phyloP scores from a whole-genome alignment of 306 rosid genomes.

The Rosa multiflora region DNA sequence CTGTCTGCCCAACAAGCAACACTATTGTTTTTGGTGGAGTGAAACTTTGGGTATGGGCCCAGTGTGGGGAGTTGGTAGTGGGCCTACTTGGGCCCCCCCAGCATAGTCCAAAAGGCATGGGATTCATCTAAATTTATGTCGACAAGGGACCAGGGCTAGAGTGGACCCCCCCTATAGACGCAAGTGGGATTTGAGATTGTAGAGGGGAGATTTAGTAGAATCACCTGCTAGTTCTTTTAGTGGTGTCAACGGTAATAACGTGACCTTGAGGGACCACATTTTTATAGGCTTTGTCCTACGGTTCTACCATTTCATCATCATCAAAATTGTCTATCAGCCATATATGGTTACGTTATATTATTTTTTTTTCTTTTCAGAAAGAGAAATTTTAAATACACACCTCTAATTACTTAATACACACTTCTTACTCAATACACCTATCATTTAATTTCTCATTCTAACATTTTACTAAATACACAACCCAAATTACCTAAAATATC shows the following conservation, averaged over 20 bases:
- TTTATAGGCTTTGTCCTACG: not conserved
- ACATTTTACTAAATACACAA: too few species aligned
- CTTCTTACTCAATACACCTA: too few species aligned
- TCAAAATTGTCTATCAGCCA: not conserved
- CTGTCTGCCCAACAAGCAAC: conserved; percentile 24
- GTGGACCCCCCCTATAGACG: not conserved
- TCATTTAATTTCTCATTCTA: too few species aligned
- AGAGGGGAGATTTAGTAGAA: not conserved
- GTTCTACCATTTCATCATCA: not conserved
- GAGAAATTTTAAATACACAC: too few species aligned
- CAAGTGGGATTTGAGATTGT: not conserved
- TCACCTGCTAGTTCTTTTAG: not conserved
- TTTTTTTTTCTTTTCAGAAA: too few species aligned
- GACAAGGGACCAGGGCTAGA: conserved; percentile 4
- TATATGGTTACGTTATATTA: not conserved
- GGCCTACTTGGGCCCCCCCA: not conserved
- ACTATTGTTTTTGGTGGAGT: not conserved
- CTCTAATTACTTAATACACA: too few species aligned
- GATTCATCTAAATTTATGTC: conserved; percentile 5
- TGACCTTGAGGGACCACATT: conserved; percentile 5
- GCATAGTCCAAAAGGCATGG: conserved; percentile 2
- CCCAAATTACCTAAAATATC: too few species aligned
- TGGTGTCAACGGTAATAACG: not conserved
- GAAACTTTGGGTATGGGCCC: conserved; percentile 25
- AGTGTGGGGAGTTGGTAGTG: not conserved